phyloP scores from a whole-genome alignment of 257 asterid species.

The Solanum bukasovii region DNA sequence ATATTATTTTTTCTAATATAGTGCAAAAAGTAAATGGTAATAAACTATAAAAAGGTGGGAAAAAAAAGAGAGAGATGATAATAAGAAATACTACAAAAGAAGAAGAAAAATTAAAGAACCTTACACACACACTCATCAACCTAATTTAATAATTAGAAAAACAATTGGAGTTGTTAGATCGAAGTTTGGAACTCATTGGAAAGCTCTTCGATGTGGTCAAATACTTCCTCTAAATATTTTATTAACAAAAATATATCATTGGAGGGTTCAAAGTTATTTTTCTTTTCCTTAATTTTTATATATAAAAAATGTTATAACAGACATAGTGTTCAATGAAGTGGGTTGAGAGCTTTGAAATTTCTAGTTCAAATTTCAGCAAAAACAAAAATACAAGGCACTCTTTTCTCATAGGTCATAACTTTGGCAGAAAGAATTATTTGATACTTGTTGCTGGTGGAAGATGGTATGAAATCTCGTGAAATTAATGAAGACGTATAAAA shows the following conservation, averaged over 20 bases:
- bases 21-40: background rate
- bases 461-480: background rate
- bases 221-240: slow-evolving; percentile 2
- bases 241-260: background rate
- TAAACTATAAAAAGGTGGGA: background rate
- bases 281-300: background rate
- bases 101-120: background rate
- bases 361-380: background rate
- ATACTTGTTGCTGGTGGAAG: accelerated
- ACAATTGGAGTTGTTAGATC: background rate
- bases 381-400: background rate
- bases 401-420: background rate
- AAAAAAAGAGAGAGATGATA: accelerated
- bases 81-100: background rate
- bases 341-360: background rate
- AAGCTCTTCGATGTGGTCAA: slow-evolving; percentile 20
- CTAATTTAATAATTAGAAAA: background rate
- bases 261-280: background rate
- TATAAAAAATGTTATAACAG: background rate
- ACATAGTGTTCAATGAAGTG: background rate
- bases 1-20: background rate
- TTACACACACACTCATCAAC: background rate
- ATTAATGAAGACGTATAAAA: background rate
- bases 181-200: slow-evolving; percentile 5
- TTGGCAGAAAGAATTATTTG: background rate